These are phyloP conservation scores for Flaveria robusta DNA, from an alignment of 129 eudicot species.

Conservation along the genomic window DNA sequence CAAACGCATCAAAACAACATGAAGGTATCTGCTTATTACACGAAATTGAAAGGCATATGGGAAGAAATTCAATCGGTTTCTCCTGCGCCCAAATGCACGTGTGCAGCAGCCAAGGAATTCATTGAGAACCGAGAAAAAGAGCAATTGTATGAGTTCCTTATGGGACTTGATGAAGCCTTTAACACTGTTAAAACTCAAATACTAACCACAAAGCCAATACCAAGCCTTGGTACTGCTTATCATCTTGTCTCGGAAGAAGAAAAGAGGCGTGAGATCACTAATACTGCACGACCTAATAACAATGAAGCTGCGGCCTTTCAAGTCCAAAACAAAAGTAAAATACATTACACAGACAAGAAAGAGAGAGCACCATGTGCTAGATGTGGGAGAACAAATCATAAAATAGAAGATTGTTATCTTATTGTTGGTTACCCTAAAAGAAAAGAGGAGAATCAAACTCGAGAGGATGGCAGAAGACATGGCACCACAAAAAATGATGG, in stretches of 20 bases:
- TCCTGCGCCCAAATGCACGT: not conserved
- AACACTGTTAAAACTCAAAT: constrained; percentile 1
- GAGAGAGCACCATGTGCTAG: no score
- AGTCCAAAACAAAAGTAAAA: not conserved
- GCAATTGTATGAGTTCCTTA: not conserved
- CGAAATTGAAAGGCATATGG: not conserved
- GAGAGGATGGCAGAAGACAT: not conserved
- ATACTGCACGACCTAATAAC: no score
- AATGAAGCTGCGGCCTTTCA: not conserved
- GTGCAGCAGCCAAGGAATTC: not conserved
- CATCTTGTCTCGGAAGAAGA: not conserved
- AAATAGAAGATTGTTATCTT: not conserved
- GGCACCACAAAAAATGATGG: not conserved
- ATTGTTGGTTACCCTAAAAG: not conserved
- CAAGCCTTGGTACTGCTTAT: not conserved
- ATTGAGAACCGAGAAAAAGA: not conserved
- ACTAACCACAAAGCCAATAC: not conserved
- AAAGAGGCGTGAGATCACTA: not conserved
- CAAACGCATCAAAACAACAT: not conserved
- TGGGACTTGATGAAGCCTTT: not conserved
- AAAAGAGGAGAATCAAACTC: not conserved
- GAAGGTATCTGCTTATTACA: not conserved
- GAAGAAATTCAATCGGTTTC: not conserved
- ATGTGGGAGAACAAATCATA: no score
- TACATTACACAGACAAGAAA: not conserved